A percentile compares a stretch with the other conserved stretches of the same genome.
Conservation (phyloP, 345 rosid species). For the Rhodamnia rubescens region DNA sequence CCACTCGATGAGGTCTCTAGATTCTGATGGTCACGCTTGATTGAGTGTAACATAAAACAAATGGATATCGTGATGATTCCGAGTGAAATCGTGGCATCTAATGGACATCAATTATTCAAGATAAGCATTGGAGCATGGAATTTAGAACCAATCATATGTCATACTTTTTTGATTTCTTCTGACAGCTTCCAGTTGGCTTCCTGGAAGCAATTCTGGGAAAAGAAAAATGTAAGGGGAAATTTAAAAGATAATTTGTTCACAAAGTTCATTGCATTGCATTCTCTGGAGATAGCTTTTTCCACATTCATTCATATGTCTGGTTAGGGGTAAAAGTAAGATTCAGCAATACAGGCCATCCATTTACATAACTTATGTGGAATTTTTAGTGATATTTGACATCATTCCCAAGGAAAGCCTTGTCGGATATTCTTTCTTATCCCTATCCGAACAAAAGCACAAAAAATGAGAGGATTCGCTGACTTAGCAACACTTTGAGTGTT, state of each 20-base stretch:
- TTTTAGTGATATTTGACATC: neutral
- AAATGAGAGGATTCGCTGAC: neutral
- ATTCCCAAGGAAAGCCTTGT: neutral
- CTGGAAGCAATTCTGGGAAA: neutral
- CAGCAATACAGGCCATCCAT: neutral
- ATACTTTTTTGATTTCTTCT: neutral
- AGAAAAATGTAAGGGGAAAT: neutral
- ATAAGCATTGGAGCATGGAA: neutral
- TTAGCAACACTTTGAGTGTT: neutral
- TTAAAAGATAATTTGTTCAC: neutral
- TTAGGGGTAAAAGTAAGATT: neutral
- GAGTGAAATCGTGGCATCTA: neutral
- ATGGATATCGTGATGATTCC: neutral
- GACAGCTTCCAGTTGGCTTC: neutral
- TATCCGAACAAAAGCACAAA: neutral
- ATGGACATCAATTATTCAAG: neutral
- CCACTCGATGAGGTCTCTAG: neutral
- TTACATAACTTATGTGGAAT: neutral
- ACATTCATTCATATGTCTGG: neutral
- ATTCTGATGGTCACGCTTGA: neutral
- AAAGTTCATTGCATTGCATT: neutral
- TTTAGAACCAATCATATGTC: neutral
- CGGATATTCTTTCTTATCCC: neutral
- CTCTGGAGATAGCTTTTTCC: neutral
- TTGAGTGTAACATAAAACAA: neutral